Conservation (phyloP, 371 early-diverging fungal species). For the Conidiobolus incongruus region DNA sequence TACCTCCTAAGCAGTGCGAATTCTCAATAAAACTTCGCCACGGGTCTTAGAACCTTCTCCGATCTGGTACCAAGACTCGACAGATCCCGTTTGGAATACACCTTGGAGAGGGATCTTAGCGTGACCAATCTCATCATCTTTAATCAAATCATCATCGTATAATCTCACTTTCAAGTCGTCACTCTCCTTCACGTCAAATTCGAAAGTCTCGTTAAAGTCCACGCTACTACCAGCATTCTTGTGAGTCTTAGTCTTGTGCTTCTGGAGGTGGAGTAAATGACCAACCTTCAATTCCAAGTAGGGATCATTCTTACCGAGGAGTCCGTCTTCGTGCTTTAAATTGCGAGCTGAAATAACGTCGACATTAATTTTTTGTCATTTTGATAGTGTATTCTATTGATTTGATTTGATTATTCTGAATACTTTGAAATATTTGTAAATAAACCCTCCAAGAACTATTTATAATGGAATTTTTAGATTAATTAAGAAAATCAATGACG, state of each 20-base stretch:
- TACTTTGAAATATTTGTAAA: too few relatives aligned
- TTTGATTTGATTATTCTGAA: too few relatives aligned
- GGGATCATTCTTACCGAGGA: constrained; percentile 2
- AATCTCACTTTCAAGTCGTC: constrained; percentile 4
- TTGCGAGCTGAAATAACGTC: too few relatives aligned
- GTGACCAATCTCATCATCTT: constrained; percentile 4
- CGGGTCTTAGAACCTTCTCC: constrained; percentile 4
- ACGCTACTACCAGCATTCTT: constrained; percentile 1
- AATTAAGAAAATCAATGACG: too few relatives aligned
- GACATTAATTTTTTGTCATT: too few relatives aligned
- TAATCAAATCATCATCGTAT: too few relatives aligned
- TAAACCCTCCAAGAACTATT: too few relatives aligned
- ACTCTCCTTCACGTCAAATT: too few relatives aligned
- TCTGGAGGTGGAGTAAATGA: background rate
- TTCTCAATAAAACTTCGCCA: constrained; percentile 2
- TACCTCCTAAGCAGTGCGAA: too few relatives aligned
- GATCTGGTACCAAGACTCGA: constrained; percentile 4
- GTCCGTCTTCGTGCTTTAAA: constrained; percentile 1
- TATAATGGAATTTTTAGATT: too few relatives aligned
- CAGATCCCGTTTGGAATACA: background rate
- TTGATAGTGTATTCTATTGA: too few relatives aligned
- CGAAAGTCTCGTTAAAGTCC: constrained; percentile 1
- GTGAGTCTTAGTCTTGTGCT: background rate
- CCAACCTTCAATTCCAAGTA: constrained; percentile 1
- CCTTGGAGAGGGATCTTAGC: constrained; percentile 1